Evolutionary conservation across 176 grass and related monocot genomes (phyloP).

Genomic region (Elaeis guineensis): DNA sequence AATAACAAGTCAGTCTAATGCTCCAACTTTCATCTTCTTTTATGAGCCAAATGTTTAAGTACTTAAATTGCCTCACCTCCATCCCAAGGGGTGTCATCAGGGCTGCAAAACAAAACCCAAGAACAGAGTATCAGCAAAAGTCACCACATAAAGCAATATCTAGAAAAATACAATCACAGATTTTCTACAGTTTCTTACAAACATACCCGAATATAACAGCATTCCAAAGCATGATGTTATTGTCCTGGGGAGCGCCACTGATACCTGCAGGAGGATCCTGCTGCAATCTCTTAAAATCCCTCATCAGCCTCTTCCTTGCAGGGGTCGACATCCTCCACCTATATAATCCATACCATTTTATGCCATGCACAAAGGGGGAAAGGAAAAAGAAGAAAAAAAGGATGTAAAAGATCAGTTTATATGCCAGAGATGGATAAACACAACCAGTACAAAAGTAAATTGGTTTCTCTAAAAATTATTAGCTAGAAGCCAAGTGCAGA

Average conservation of each 20-base stretch:
- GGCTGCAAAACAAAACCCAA: conserved; percentile 38
- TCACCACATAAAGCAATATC: conserved; percentile 1
- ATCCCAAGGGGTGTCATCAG: conserved; percentile 87
- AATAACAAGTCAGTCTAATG: background rate
- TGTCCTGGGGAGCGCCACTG: conserved; percentile 78
- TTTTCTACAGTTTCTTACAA: background rate
- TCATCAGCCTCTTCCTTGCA: conserved; percentile 87
- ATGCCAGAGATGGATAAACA: too few relatives aligned
- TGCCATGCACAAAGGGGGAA: background rate
- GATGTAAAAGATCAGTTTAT: too few relatives aligned
- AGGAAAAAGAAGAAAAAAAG: background rate
- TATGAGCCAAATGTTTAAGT: background rate
- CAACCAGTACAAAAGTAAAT: too few relatives aligned
- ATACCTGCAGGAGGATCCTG: conserved; percentile 83
- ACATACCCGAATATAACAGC: conserved; percentile 84
- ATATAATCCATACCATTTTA: background rate
- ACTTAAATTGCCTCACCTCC: conserved; percentile 50
- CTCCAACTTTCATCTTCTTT: background rate
- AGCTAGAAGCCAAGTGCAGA: too few relatives aligned
- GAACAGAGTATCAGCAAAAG: conserved; percentile 15
- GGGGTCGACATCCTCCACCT: conserved; percentile 62
- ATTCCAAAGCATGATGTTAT: conserved; percentile 88
- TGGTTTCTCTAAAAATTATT: too few relatives aligned
- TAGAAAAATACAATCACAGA: background rate
- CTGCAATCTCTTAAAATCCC: conserved; percentile 89